Percentiles rank a stretch among this genome's conserved stretches.
Conservation (phyloP, 108 stramenopile species). For the Cyclotella sp. region DNA sequence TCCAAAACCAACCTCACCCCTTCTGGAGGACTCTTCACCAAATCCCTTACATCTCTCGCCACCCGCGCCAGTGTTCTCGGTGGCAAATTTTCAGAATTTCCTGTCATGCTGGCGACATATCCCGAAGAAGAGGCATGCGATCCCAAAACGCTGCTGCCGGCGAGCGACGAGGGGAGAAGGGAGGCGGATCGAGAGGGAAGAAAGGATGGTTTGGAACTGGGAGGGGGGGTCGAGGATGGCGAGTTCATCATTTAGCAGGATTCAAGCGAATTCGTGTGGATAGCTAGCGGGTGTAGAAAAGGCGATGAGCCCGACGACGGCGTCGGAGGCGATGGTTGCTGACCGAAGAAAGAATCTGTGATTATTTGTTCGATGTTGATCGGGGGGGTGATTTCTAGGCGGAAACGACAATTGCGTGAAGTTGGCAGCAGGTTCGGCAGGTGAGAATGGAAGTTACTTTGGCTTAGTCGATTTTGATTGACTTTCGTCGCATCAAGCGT, state of each 20-base stretch:
- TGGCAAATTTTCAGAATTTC: conserved; percentile 79
- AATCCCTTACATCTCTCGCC: conserved; percentile 85
- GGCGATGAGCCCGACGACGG: not conserved
- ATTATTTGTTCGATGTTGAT: not conserved
- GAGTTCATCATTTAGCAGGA: too few relatives aligned
- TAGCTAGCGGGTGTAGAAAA: not conserved
- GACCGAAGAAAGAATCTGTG: not conserved
- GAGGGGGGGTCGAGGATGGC: not conserved
- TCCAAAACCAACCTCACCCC: conserved; percentile 83
- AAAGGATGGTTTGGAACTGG: not conserved
- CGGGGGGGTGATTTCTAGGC: not conserved
- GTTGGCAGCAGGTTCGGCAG: not conserved
- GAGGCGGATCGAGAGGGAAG: conserved; percentile 1
- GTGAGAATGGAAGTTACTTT: too few relatives aligned
- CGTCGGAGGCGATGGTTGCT: not conserved
- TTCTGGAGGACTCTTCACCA: conserved; percentile 87
- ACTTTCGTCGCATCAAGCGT: too few relatives aligned
- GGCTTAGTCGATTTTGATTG: too few relatives aligned
- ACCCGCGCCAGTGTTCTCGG: conserved; percentile 88
- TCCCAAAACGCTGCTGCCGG: not conserved
- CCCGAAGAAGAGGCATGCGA: not conserved
- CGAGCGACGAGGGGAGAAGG: conserved; percentile 3
- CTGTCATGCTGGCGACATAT: not conserved
- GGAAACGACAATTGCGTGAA: not conserved
- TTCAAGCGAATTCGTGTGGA: not conserved